phyloP scores from a whole-genome alignment of 768 basidiomycete species.

The Lactarius psammicola region DNA sequence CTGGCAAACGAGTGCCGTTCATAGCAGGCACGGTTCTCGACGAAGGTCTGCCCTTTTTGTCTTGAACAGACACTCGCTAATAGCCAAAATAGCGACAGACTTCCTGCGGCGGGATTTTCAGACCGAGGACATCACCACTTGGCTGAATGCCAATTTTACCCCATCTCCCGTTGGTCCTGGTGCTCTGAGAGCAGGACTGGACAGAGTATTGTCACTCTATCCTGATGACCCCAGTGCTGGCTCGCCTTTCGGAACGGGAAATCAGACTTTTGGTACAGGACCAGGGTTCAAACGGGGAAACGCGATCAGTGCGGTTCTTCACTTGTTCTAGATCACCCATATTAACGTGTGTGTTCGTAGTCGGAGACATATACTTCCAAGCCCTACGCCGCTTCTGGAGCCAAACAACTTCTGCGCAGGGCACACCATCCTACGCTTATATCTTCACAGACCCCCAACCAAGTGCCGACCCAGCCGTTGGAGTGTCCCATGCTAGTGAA shows the following conservation, averaged over 20 bases:
- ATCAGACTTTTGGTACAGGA: conserved; percentile 45
- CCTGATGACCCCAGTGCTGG: conserved; percentile 44
- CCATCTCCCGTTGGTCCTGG: conserved; percentile 23
- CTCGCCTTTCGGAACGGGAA: conserved; percentile 48
- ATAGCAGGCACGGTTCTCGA: conserved; percentile 47
- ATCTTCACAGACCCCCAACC: conserved; percentile 43
- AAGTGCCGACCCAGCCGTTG: conserved; percentile 5
- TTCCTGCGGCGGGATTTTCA: conserved; percentile 35
- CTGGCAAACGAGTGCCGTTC: conserved; percentile 43
- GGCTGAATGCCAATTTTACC: conserved; percentile 21
- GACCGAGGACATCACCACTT: not conserved
- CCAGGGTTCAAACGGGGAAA: conserved; percentile 42
- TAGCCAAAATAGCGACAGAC: conserved; percentile 35
- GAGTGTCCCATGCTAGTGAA: conserved; percentile 30
- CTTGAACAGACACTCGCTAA: not conserved
- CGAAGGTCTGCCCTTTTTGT: conserved; percentile 40
- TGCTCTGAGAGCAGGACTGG: conserved; percentile 28
- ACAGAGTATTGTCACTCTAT: conserved; percentile 40
- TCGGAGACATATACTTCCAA: conserved; percentile 43
- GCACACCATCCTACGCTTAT: conserved; percentile 44
- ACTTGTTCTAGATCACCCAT: not conserved
- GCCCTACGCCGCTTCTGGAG: conserved; percentile 42
- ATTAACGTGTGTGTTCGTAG: conserved; percentile 20
- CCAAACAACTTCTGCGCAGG: conserved; percentile 39
- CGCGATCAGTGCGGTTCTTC: conserved; percentile 31